Percentiles rank a stretch among this genome's conserved stretches.
Conservation (phyloP, 306 rosid genomes). For the Crotalaria pallida region DNA sequence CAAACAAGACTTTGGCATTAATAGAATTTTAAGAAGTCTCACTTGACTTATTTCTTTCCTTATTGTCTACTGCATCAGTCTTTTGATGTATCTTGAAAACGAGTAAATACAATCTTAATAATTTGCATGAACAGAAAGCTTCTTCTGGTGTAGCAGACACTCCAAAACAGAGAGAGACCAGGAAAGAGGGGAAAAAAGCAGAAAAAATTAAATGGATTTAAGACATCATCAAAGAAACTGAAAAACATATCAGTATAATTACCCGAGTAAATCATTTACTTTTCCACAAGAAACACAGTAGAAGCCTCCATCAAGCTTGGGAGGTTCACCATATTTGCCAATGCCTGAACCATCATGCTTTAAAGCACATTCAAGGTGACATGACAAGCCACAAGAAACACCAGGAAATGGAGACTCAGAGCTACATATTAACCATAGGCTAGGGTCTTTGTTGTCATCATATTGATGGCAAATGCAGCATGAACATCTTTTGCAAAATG, state of each 20-base stretch:
- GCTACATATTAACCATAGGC: constrained; percentile 90
- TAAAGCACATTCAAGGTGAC: constrained; percentile 97
- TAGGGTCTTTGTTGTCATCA: constrained; percentile 97
- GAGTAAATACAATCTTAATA: neutral
- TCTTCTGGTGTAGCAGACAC: constrained; percentile 6
- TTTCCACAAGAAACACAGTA: constrained; percentile 80
- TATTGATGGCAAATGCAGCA: constrained; percentile 82
- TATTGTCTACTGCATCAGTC: neutral
- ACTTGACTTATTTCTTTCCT: neutral
- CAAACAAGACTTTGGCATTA: neutral
- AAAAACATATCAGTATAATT: constrained; percentile 26
- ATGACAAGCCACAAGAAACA: constrained; percentile 85
- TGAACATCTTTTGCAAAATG: constrained; percentile 90
- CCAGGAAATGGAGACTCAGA: constrained; percentile 81
- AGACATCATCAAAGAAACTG: constrained; percentile 4
- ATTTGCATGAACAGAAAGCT: neutral
- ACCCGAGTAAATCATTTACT: constrained; percentile 87
- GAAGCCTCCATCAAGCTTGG: constrained; percentile 75
- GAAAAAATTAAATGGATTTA: neutral
- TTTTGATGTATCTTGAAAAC: neutral
- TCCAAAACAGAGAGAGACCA: neutral
- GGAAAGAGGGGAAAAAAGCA: neutral
- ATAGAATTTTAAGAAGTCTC: neutral
- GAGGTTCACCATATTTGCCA: constrained; percentile 36
- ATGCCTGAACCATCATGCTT: constrained; percentile 69